phyloP scores from a whole-genome alignment of 2,329 filamentous ascomycete genomes.

The Paraphaeosphaeria sporulosa region DNA sequence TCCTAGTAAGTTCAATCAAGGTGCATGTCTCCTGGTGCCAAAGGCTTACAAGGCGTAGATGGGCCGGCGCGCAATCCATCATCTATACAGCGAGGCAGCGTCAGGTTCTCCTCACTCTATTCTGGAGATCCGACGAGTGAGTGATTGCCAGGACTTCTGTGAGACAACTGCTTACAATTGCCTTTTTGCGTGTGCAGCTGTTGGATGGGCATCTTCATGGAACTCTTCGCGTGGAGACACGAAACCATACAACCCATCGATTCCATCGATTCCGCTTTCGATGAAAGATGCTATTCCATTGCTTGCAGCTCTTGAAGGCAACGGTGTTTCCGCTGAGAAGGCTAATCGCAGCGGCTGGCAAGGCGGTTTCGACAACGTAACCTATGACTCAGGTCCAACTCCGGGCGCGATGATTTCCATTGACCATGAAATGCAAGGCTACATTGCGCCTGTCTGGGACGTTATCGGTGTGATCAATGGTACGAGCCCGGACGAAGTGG shows the following conservation, averaged over 20 bases:
- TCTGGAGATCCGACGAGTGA: slow-evolving; percentile 29
- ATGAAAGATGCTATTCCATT: slow-evolving; percentile 41
- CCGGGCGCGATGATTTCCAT: slow-evolving; percentile 55
- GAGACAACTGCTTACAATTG: background rate
- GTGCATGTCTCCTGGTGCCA: background rate
- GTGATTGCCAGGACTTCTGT: background rate
- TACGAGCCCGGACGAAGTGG: slow-evolving; percentile 61
- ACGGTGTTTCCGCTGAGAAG: slow-evolving; percentile 39
- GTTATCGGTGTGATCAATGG: slow-evolving; percentile 70
- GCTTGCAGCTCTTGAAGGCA: slow-evolving; percentile 41
- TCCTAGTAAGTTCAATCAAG: slow-evolving; percentile 20
- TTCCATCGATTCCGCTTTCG: slow-evolving; percentile 44
- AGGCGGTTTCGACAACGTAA: slow-evolving; percentile 40
- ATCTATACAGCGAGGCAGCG: slow-evolving; percentile 51
- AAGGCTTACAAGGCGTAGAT: slow-evolving; percentile 30
- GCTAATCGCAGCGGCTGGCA: slow-evolving; percentile 45
- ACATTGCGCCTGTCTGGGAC: slow-evolving; percentile 81
- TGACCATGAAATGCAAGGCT: slow-evolving; percentile 76
- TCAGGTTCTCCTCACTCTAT: slow-evolving; percentile 67
- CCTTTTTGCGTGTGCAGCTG: slow-evolving; percentile 16
- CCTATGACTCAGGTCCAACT: slow-evolving; percentile 52
- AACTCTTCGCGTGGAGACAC: slow-evolving; percentile 38
- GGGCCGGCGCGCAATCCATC: slow-evolving; percentile 52
- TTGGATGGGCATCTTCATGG: slow-evolving; percentile 41
- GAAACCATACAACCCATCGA: slow-evolving; percentile 37